Percentiles rank a stretch among this genome's conserved stretches.
Evolutionary conservation across 306 rosid genomes (phyloP).

Genomic region (Rosa persica): DNA sequence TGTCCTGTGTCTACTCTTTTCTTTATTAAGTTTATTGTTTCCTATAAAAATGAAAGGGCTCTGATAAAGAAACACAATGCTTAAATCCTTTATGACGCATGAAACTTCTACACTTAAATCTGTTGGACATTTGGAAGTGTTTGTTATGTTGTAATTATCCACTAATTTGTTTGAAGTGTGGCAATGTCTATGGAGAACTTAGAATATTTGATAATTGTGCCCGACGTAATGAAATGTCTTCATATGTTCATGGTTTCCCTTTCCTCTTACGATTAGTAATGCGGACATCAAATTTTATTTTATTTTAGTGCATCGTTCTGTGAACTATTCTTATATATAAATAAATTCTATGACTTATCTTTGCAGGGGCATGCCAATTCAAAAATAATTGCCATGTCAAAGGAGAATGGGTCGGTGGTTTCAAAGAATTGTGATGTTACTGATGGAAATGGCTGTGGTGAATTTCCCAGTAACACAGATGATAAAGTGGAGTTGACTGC

Average conservation of each 20-base stretch:
- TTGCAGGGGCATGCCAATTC: slow-evolving; percentile 39
- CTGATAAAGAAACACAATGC: not conserved
- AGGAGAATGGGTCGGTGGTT: slow-evolving; percentile 32
- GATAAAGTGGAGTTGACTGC: slow-evolving; percentile 43
- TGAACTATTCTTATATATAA: not conserved
- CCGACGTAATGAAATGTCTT: not conserved
- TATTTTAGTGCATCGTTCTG: not conserved
- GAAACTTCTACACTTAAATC: not conserved
- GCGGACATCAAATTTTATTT: not conserved
- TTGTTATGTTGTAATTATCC: not conserved
- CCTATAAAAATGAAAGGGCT: not conserved
- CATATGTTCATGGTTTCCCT: not conserved
- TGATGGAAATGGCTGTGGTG: slow-evolving; percentile 48
- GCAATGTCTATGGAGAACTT: not conserved
- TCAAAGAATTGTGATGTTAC: slow-evolving; percentile 36
- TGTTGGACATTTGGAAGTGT: not conserved
- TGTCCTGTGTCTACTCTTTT: not conserved
- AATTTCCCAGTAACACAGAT: slow-evolving; percentile 33
- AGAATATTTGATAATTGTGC: not conserved
- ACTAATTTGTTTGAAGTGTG: not conserved
- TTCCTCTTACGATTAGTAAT: not conserved
- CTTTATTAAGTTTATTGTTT: not conserved
- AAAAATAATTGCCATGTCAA: slow-evolving; percentile 34
- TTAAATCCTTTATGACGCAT: not conserved
- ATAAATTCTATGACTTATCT: not conserved